Percentiles rank a stretch among this genome's conserved stretches.
Conservation (phyloP, 805 yeast species). For the Diddensiella santjacobensis region DNA sequence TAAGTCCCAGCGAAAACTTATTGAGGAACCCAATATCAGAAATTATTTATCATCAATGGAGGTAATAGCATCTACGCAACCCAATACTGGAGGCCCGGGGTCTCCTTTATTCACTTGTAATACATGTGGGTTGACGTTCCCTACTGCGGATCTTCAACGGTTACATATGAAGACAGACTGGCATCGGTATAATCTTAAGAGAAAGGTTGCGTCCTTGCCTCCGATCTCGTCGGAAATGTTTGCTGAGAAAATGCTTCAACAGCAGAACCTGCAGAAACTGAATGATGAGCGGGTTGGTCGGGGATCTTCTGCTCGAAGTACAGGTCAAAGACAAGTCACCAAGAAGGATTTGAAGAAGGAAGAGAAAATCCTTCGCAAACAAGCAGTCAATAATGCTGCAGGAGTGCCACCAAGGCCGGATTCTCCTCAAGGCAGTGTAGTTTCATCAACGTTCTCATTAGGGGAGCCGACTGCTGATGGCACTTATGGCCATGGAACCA, state of each 20-base stretch:
- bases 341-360: slow-evolving; percentile 36
- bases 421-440: slow-evolving; percentile 19
- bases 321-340: slow-evolving; percentile 33
- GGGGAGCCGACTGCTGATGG: slow-evolving; percentile 25
- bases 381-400: slow-evolving; percentile 5
- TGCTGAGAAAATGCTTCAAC: slow-evolving; percentile 60
- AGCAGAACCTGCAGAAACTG: slow-evolving; percentile 26
- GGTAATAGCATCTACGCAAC: slow-evolving; percentile 12
- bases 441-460: slow-evolving; percentile 25
- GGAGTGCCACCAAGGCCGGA: background rate
- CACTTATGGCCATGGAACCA: slow-evolving; percentile 12
- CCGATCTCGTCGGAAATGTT: slow-evolving; percentile 66
- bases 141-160: slow-evolving; percentile 79
- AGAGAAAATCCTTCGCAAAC: slow-evolving; percentile 27
- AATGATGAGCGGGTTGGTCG: slow-evolving; percentile 24
- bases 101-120: slow-evolving; percentile 65
- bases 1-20: background rate
- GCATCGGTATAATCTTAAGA: slow-evolving; percentile 93
- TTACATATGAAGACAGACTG: slow-evolving; percentile 96
- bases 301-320: slow-evolving; percentile 22
- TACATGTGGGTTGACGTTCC: slow-evolving; percentile 79
- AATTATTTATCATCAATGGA: slow-evolving; percentile 15
- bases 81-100: slow-evolving; percentile 18
- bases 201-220: slow-evolving; percentile 82
- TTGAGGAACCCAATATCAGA: background rate